Evolutionary conservation across 1,139 yeast genomes (phyloP).

Genomic region (Hyphopichia wangnamkhiaoensis): DNA sequence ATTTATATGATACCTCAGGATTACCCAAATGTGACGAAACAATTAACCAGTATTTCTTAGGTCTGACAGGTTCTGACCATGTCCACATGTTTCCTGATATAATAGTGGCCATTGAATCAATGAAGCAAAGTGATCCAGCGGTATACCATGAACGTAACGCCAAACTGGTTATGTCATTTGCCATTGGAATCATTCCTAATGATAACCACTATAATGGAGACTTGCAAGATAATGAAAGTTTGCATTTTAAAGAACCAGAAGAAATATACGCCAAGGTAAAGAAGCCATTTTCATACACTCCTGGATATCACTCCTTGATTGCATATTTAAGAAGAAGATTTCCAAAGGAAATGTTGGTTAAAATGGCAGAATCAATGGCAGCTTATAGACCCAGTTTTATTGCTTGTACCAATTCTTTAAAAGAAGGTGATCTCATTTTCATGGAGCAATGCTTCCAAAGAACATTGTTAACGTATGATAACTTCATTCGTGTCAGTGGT

Average conservation of each 20-base stretch:
- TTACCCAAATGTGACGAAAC: conserved; percentile 42
- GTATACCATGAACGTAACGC: conserved; percentile 41
- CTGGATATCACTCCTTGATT: conserved; percentile 83
- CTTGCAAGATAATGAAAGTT: conserved; percentile 14
- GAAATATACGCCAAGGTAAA: conserved; percentile 76
- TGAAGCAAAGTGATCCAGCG: conserved; percentile 42
- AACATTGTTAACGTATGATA: conserved; percentile 84
- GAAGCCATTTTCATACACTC: conserved; percentile 83
- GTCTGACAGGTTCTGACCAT: conserved; percentile 39
- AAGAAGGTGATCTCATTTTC: conserved; percentile 87
- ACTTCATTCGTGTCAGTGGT: conserved; percentile 79
- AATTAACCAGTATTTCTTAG: conserved; percentile 63
- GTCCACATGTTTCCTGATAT: conserved; percentile 55
- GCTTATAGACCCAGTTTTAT: conserved; percentile 88
- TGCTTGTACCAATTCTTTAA: conserved; percentile 85
- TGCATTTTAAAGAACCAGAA: conserved; percentile 63
- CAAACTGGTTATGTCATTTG: conserved; percentile 52
- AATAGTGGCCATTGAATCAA: conserved; percentile 47
- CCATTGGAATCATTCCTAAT: conserved; percentile 52
- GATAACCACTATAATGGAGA: conserved; percentile 29
- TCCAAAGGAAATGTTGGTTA: conserved; percentile 66
- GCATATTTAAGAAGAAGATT: conserved; percentile 74
- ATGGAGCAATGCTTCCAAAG: conserved; percentile 97
- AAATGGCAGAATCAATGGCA: conserved; percentile 88
- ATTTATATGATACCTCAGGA: conserved; percentile 9